Evolutionary conservation across 2,329 filamentous ascomycete species (phyloP), one percentile per base, ranked within the genome.

Genomic region (Diaporthe caulivora): DNA sequence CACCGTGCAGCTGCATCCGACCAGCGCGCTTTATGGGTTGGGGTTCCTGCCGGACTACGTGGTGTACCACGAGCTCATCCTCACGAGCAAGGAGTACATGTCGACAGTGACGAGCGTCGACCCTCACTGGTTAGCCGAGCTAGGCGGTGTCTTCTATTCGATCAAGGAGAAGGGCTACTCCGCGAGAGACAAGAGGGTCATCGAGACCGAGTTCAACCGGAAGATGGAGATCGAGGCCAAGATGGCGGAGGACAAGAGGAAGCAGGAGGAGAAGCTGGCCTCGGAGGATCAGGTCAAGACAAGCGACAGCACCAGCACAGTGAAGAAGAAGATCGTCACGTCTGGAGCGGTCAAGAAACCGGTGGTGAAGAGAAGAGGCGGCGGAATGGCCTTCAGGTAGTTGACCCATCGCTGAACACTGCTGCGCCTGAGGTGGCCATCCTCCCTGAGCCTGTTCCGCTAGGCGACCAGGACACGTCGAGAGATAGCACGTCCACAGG

Each of bases 161-260:
- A 90, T 99, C 80, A 98, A 98, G 84, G 96, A 98, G 84, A 99
- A 99, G 84, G 97, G 96, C 1, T 99, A 97, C 81, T 97, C 94
- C 18, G 91, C 92, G 17, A 89, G 94, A 34, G 94, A 98, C 79
- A 96, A 95, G 83, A 90, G 94, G 70, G 91, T 98, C 62, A 96
- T 93, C 0, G 96, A 98, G 84, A 92, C 92, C 21, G 96, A 98
- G 81, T 98, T 98, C 82, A 98, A 97, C 80, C 88, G 91, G 68
- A 95, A 94, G 82, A 95, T 97, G 89, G 95, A 98, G 83, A 95
- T 98, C 76, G 95, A 98, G 84, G 88, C 93, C 3, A 91, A 97
- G 83, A 98, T 98, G 93, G 95, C 93, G 0, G 92, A 93, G 76
- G 95, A 98, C 80, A 94, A 95, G 81, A 89, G 90, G 72, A 85